Evolutionary conservation across 371 early-diverging fungal genomes (phyloP).

Genomic region (Funneliformis caledonium): DNA sequence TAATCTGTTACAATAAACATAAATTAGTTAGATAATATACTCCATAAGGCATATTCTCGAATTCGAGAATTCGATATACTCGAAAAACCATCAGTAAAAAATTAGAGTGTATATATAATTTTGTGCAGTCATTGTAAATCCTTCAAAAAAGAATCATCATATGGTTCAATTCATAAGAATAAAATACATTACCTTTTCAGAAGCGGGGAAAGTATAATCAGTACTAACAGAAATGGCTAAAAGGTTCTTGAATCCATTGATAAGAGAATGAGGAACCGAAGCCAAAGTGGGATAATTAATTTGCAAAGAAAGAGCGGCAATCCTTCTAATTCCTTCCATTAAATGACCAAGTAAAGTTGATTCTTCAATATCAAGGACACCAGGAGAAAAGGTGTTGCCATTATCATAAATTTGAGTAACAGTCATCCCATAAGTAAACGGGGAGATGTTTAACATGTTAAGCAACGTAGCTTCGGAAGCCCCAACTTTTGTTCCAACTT

Average conservation of each 20-base stretch:
- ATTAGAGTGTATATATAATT: constrained; percentile 73
- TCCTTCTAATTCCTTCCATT: constrained; percentile 77
- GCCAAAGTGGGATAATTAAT: constrained; percentile 94
- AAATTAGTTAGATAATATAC: not conserved
- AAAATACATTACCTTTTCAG: constrained; percentile 75
- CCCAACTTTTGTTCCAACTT: constrained; percentile 94
- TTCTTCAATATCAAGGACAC: constrained; percentile 94
- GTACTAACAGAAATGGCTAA: constrained; percentile 90
- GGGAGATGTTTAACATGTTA: constrained; percentile 99
- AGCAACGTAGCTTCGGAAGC: constrained; percentile 99
- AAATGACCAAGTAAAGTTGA: constrained; percentile 80
- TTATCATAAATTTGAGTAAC: constrained; percentile 95
- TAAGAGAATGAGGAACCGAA: constrained; percentile 95
- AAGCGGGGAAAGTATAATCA: constrained; percentile 92
- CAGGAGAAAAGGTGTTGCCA: constrained; percentile 90
- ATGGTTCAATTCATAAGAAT: constrained; percentile 29
- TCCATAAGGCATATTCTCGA: too few relatives aligned
- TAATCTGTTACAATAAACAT: constrained; percentile 59
- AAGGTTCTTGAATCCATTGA: constrained; percentile 97
- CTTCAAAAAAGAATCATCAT: constrained; percentile 50
- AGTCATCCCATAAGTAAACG: constrained; percentile 99
- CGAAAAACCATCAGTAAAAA: constrained; percentile 66
- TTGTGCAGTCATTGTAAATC: constrained; percentile 51
- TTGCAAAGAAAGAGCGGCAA: constrained; percentile 96
- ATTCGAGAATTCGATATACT: not conserved